Conservation (phyloP, 305 asterid species). For the Fraxinus greggii region DNA sequence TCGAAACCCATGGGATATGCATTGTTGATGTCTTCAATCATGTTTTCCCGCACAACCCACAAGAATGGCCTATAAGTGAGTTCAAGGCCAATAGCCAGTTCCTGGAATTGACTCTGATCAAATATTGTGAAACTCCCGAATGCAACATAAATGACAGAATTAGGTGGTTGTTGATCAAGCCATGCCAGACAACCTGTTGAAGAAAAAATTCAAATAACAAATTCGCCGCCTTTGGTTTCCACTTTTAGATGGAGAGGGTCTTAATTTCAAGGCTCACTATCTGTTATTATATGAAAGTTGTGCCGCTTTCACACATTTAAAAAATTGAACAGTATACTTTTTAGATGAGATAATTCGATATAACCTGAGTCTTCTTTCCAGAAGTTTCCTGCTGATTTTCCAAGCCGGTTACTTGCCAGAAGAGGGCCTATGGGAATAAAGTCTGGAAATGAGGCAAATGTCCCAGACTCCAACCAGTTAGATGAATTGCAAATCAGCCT, state of each 20-base stretch:
- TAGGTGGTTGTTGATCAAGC: conserved; percentile 35
- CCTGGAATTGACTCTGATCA: conserved; percentile 31
- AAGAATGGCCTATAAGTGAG: conserved; percentile 27
- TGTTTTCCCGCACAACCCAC: conserved; percentile 24
- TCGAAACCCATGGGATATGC: conserved; percentile 12
- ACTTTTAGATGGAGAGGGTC: background rate
- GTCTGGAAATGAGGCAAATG: conserved; percentile 33
- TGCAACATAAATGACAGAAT: conserved; percentile 30
- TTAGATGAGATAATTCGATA: background rate
- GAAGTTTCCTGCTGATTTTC: conserved; percentile 32
- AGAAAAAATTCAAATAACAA: background rate
- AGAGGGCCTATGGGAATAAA: conserved; percentile 43
- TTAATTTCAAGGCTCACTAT: background rate
- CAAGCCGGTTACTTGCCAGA: conserved; percentile 25
- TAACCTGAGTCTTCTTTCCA: conserved; percentile 19
- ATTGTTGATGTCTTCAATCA: background rate
- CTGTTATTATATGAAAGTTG: background rate
- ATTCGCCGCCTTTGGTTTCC: background rate
- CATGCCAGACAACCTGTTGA: conserved; percentile 31
- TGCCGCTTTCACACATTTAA: background rate
- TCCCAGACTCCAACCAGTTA: conserved; percentile 40
- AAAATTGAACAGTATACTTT: background rate
- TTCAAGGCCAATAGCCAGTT: conserved; percentile 49
- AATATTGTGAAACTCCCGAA: conserved; percentile 31
- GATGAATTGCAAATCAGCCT: conserved; percentile 41